Base-by-base conservation (phyloP, 768 basidiomycete species). In the Amanita brunnescens region DNA sequence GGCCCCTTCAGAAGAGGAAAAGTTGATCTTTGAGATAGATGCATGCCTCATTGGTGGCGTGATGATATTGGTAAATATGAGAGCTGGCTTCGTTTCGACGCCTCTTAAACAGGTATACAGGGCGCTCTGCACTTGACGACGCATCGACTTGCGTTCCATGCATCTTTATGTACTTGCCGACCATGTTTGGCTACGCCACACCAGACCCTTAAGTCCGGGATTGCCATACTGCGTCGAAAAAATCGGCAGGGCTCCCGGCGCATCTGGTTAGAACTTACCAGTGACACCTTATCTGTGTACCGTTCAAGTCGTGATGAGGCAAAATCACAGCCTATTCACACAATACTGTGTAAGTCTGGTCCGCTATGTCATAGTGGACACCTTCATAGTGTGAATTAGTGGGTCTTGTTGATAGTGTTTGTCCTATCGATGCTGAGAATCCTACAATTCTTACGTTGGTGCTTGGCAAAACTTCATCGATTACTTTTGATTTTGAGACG, bases 101-200 rank as follows among this genome's bases (percentile, higher is more conserved):
- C 21, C 35, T 16, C 40, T 16, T 42, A n/a, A 39, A 16, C 26
- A 21, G 3, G 40, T 50, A 32, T 34, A 47, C 41, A 79, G 72
- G 80, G 82, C 6, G 78, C 79, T 29, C 65, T 83, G 14, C 81
- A 84, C 60, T 61, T 85, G 16, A 86, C 83, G 0, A 81, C 79
- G 0, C 81, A 84, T 62, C 74, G 83, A 3, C 54, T 85, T 16
- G 67, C 79, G 0, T 86, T 86, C 61, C 82, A 85, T 57, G 83
- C 83, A 1, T 74, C 80, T 8, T 61, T 86, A 16, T 71, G 80
- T 13, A 69, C 77, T 0, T 68, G 70, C 21, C 60, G 63, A n/a
- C 66, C 71, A 5, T 70, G 64, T 39, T 52, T 66, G 32, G 51
- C 55, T 6, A 56, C 60, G 10, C 52, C 61, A 5, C 62, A 67